phyloP scores from a whole-genome alignment of 192 early-diverging fungal species.

The Chytriomyces confervae region DNA sequence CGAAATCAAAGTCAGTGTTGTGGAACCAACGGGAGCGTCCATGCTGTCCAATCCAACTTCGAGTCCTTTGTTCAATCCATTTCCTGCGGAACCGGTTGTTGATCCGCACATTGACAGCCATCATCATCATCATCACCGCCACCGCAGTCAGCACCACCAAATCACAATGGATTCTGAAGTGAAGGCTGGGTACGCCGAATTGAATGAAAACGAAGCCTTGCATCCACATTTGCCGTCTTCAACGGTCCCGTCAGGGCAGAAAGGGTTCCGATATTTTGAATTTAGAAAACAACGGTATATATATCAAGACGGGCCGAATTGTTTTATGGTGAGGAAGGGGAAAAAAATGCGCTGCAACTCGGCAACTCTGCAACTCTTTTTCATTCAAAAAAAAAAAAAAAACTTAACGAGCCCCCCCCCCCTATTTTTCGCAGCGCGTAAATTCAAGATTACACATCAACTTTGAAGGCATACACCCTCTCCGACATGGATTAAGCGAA shows the following conservation, averaged over 20 bases:
- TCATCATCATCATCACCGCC: no score
- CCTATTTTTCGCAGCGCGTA: slow-evolving; percentile 28
- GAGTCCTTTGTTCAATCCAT: not conserved
- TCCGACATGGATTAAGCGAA: slow-evolving; percentile 35
- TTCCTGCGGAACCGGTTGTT: slow-evolving; percentile 7
- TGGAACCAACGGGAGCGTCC: slow-evolving; percentile 7
- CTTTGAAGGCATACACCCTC: slow-evolving; percentile 35
- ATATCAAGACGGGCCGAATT: slow-evolving; percentile 30
- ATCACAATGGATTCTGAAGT: not conserved
- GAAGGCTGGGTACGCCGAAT: not conserved
- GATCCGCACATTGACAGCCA: not conserved
- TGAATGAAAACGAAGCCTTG: not conserved
- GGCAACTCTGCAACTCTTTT: not conserved
- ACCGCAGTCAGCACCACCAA: not conserved
- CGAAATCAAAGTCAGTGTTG: slow-evolving; percentile 32
- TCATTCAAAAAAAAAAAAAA: not conserved
- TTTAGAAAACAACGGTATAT: slow-evolving; percentile 52
- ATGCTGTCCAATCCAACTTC: not conserved
- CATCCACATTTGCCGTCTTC: not conserved
- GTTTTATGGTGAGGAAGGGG: slow-evolving; percentile 47
- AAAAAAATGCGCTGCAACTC: no score
- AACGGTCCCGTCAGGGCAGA: not conserved
- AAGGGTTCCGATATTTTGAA: slow-evolving; percentile 40
- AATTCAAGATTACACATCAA: slow-evolving; percentile 29
- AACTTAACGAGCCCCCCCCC: not conserved